These are phyloP conservation scores for Stagonosporopsis tanaceti DNA, from an alignment of 2,329 filamentous ascomycete species.

Conservation along the genomic window DNA sequence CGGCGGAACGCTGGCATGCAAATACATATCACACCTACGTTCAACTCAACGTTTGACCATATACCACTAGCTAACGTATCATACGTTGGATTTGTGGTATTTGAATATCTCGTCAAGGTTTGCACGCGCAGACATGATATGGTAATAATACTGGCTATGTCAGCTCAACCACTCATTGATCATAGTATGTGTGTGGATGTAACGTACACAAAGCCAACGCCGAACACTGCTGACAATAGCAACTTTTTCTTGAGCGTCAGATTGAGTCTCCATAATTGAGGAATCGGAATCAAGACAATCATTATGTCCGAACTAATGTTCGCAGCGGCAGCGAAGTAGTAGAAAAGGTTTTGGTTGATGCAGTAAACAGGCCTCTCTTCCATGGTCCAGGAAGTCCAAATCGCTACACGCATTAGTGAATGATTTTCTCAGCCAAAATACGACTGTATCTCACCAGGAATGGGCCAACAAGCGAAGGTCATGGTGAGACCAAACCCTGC, in stretches of 20 bases:
- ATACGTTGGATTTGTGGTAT: slow-evolving; percentile 5
- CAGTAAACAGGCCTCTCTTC: slow-evolving; percentile 27
- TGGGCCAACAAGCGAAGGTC: neutral
- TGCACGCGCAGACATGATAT: slow-evolving; percentile 3
- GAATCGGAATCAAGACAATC: slow-evolving; percentile 27
- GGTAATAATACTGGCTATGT: neutral
- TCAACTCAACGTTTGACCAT: slow-evolving; percentile 6
- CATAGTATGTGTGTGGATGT: too few species aligned
- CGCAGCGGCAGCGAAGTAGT: slow-evolving; percentile 18
- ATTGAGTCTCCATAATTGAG: slow-evolving; percentile 26
- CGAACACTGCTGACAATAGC: slow-evolving; percentile 43
- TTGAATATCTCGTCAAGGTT: neutral
- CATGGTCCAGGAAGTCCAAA: slow-evolving; percentile 19
- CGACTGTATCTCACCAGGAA: too few species aligned
- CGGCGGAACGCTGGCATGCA: slow-evolving; percentile 10
- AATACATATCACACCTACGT: slow-evolving; percentile 14
- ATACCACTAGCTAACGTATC: neutral
- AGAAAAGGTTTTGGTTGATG: slow-evolving; percentile 32
- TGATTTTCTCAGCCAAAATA: too few species aligned
- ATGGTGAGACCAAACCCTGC: slow-evolving; percentile 1
- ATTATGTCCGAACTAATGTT: slow-evolving; percentile 31
- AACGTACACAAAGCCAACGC: slow-evolving; percentile 47
- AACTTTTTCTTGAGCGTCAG: slow-evolving; percentile 39
- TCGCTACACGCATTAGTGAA: neutral
- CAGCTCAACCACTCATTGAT: neutral